Base-by-base conservation (phyloP, 352 stramenopile genomes). In the Phytophthora fragariae region DNA sequence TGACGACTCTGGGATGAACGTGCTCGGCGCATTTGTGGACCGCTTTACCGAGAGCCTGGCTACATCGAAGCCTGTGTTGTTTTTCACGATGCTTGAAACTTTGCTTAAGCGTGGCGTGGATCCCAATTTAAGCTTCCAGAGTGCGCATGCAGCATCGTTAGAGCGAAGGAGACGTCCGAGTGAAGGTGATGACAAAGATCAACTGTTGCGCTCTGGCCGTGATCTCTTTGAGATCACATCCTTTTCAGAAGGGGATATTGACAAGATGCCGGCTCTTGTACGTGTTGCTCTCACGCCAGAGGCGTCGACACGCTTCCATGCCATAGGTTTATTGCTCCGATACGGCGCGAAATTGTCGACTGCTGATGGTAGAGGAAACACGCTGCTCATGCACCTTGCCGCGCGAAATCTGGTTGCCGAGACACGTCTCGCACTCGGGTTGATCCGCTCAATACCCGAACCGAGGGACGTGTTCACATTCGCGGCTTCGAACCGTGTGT, bases 31-130 rank as follows among this genome's bases (percentile, higher is more conserved):
- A 4, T 82, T 88, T 19, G n/a, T 94, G 15, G 87, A 94, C 44
- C 80, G 81, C 19, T 92, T 92, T 63, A 78, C 67, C 4, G 62
- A 83, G n/a, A 66, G 29, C 2, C 47, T 85, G 9, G 56, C 71
- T 24, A 21, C 47, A 14, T 59, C 24, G 27, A 62, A 79, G 6
- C 49, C 75, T 9, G 35, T 49, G 31, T 70, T 64, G 57, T 68
- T 64, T 21, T 90, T 87, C 50, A 58, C 75, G 27, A 83, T 80
- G 74, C 39, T 87, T 1, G 83, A 93, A 57, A 70, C n/a, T 10
- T 39, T 93, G 10, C 59, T 93, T n/a, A 88, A 90, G 57, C 75
- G 76, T 37, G 85, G 85, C 14, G 79, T 89, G 7, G 69, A 88
- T 31, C 39, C 84, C 2, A 91, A 94, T 56, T 17, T 62, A 0